These are phyloP conservation scores for Epichloe gansuensis DNA, from an alignment of 2,329 filamentous ascomycete genomes.

Conservation along the genomic window DNA sequence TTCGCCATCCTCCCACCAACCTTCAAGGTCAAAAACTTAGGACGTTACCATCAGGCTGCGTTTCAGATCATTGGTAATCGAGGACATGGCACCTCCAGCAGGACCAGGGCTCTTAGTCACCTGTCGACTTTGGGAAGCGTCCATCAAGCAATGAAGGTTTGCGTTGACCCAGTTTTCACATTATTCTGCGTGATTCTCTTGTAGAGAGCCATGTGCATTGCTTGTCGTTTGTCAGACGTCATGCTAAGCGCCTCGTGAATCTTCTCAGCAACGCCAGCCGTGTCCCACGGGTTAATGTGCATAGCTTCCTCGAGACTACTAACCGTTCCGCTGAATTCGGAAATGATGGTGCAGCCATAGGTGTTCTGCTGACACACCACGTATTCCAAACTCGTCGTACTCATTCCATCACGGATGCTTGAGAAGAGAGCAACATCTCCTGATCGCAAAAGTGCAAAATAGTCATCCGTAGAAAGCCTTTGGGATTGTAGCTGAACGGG, in stretches of 20 bases:
- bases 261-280: conserved; percentile 66
- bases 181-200: conserved; percentile 2
- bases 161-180: conserved; percentile 4
- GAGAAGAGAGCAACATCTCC: conserved; percentile 89
- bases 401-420: conserved; percentile 91
- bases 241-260: conserved; percentile 74
- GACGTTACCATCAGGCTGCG: neutral
- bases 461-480: conserved; percentile 78
- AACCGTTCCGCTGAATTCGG: conserved; percentile 90
- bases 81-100: neutral
- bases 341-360: conserved; percentile 83
- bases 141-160: conserved; percentile 1
- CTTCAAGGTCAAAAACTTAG: neutral
- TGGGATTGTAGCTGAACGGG: conserved; percentile 93
- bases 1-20: neutral
- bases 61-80: neutral
- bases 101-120: neutral
- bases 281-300: conserved; percentile 93
- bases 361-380: conserved; percentile 80
- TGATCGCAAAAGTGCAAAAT: conserved; percentile 78
- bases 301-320: conserved; percentile 74
- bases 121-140: neutral
- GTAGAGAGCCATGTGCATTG: conserved; percentile 5
- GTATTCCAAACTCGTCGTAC: conserved; percentile 93
- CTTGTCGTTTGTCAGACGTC: conserved; percentile 45